phyloP scores from a whole-genome alignment of 305 asterid species.

The Fraxinus xanthoxyloides region DNA sequence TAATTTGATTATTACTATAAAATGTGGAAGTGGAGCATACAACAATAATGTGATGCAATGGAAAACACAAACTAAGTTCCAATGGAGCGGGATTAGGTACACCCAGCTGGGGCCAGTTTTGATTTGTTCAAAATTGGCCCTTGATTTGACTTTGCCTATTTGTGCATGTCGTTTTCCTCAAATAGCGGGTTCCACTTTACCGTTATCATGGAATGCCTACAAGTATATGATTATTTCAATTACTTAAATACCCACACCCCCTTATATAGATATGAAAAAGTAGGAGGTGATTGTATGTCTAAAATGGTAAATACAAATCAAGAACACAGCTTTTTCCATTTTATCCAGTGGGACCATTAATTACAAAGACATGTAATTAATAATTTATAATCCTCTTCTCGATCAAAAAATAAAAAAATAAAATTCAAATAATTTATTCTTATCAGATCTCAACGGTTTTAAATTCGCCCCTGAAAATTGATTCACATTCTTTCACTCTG shows the following conservation, averaged over 20 bases:
- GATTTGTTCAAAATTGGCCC: not conserved
- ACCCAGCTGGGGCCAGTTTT: slow-evolving; percentile 2
- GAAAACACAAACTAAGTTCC: slow-evolving; percentile 3
- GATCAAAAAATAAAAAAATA: slow-evolving; percentile 3
- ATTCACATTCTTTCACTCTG: not conserved
- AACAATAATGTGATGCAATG: not conserved
- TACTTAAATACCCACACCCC: not conserved
- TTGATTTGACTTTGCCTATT: not conserved
- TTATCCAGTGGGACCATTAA: slow-evolving; percentile 1
- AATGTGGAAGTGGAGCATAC: not conserved
- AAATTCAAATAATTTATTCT: slow-evolving; percentile 1
- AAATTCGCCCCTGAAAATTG: slow-evolving; percentile 8
- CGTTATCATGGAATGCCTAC: not conserved
- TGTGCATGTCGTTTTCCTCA: not conserved
- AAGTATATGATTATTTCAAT: not conserved
- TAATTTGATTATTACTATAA: not conserved
- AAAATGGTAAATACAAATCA: not conserved
- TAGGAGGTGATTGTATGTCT: not conserved
- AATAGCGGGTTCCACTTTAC: not conserved
- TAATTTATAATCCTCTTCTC: slow-evolving; percentile 8
- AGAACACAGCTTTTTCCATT: not conserved
- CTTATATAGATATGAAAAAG: not conserved
- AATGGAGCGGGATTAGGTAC: slow-evolving; percentile 11
- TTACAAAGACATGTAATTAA: too few species aligned
- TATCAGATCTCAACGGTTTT: slow-evolving; percentile 45